A percentile compares a stretch with the other conserved stretches of the same genome.
Conservation (phyloP, 805 yeast species). For the Komagataella ulmi region DNA sequence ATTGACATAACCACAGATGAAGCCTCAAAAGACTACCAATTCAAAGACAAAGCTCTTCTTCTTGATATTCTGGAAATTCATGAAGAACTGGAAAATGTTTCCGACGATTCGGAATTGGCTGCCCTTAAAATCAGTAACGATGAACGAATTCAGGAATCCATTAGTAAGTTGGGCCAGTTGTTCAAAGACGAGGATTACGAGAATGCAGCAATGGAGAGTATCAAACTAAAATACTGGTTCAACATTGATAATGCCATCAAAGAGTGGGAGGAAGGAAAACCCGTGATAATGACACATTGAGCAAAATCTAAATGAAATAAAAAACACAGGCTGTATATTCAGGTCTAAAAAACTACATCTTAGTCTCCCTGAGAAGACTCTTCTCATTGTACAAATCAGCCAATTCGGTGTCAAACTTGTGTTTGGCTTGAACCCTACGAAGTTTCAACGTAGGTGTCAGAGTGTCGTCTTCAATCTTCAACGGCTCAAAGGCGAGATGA, state of each 20-base stretch:
- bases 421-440: constrained; percentile 15
- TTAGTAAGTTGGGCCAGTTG: constrained; percentile 28
- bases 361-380: constrained; percentile 4
- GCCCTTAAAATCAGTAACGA: constrained; percentile 42
- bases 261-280: constrained; percentile 68
- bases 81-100: constrained; percentile 64
- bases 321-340: background rate
- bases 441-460: constrained; percentile 55
- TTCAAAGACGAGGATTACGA: constrained; percentile 37
- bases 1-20: constrained; percentile 53
- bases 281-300: constrained; percentile 51
- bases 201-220: constrained; percentile 49
- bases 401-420: constrained; percentile 3
- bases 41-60: constrained; percentile 36
- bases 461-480: constrained; percentile 45
- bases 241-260: constrained; percentile 62
- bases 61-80: constrained; percentile 76
- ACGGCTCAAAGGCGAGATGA: constrained; percentile 40
- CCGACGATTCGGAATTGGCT: constrained; percentile 41
- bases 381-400: constrained; percentile 6
- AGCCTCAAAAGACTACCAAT: constrained; percentile 22
- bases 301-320: background rate
- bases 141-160: constrained; percentile 33
- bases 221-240: constrained; percentile 72
- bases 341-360: constrained; percentile 1